Conservation (phyloP, 441 rosid genomes). For the Adansonia grandidieri region DNA sequence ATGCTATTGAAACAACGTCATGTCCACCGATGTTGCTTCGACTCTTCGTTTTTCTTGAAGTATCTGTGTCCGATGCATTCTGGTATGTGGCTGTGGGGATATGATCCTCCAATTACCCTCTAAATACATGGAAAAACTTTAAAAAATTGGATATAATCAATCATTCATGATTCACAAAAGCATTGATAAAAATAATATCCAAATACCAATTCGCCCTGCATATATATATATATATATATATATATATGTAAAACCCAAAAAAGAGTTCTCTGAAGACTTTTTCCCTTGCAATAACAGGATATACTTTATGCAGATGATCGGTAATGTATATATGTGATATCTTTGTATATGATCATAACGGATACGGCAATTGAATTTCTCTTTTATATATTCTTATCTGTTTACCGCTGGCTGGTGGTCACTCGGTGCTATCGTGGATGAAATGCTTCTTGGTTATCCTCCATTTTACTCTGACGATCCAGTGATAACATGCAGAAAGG, state of each 20-base stretch:
- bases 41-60: too few species aligned
- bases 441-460: constrained; percentile 98
- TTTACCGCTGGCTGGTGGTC: constrained; percentile 76
- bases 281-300: constrained; percentile 4
- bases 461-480: constrained; percentile 96
- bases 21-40: background rate
- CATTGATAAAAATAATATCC: too few species aligned
- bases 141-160: background rate
- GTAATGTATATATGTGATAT: background rate
- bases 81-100: too few species aligned
- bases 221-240: too few species aligned
- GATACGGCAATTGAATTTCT: background rate
- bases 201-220: too few species aligned
- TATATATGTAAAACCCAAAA: background rate
- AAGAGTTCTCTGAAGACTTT: background rate
- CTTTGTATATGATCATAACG: background rate
- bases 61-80: too few species aligned
- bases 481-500: constrained; percentile 95
- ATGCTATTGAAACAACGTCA: background rate
- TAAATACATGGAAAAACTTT: too few species aligned
- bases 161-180: too few species aligned
- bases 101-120: too few species aligned
- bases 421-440: constrained; percentile 96
- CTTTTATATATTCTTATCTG: constrained; percentile 25
- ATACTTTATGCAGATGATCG: background rate